phyloP scores from a whole-genome alignment of 345 rosid genomes.

The Citrus medica region DNA sequence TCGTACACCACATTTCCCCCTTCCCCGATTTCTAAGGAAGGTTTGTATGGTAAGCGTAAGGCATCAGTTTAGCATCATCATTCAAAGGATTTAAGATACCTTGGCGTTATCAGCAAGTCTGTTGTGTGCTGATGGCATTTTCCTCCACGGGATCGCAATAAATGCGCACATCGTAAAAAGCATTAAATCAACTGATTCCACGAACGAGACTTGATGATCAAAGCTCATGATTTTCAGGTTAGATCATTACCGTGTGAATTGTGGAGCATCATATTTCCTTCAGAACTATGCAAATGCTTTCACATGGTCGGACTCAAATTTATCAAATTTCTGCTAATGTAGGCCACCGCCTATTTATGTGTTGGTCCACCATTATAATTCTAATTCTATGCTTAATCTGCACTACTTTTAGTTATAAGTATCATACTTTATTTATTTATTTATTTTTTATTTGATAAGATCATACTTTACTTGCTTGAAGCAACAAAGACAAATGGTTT shows the following conservation, averaged over 20 bases:
- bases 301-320: neutral
- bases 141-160: no score
- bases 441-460: no score
- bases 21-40: no score
- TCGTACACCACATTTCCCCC: no score
- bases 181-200: neutral
- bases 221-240: neutral
- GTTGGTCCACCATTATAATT: neutral
- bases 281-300: neutral
- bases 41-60: no score
- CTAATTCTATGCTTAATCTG: neutral
- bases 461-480: neutral
- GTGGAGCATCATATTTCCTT: neutral
- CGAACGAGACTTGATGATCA: neutral
- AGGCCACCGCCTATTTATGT: neutral
- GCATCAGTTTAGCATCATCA: neutral
- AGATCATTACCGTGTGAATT: neutral
- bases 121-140: no score
- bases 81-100: neutral
- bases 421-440: neutral
- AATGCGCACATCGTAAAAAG: neutral
- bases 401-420: neutral
- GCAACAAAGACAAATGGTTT: neutral
- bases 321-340: neutral
- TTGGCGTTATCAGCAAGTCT: neutral